Base-by-base conservation (phyloP, 352 stramenopile genomes). In the Plasmopara muralis region DNA sequence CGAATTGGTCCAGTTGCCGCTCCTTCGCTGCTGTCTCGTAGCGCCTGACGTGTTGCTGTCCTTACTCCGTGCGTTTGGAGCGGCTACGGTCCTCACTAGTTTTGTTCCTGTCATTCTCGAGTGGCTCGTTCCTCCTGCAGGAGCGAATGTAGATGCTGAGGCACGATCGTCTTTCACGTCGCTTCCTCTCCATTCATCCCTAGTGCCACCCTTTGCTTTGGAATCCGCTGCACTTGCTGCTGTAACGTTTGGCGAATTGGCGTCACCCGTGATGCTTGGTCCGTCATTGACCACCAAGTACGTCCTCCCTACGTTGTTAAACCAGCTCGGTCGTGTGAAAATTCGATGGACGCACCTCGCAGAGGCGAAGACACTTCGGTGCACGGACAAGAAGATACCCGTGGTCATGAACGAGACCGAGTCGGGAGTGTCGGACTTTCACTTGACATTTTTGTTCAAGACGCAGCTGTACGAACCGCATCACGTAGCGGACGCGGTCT, bases 91-190 rank as follows among this genome's bases (percentile, higher is more conserved):
- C 6, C 49, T 90, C 5, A 58, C 74, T 34, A 66, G 60, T 40
- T 74, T 90, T 49, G 39, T 90, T 6, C 82, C 79, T 6, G 64
- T 86, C 3, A 41, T 93, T 1, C 31, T 86, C 2, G 82, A 90
- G 39, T 93, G 82, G 82, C 47, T 88, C 3, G 62, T 72, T 3
- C 59, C 72, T 40, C 60, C 56, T 45, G 15, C 40, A 13, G n/a
- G 41, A 4, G 35, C 62, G 20, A 43, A 51, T 30, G 41, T 54
- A 0, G 58, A 60, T 5, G 28, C 16, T 9, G 8, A 58, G 16
- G 29, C 62, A 40, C 43, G 61, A 48, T 54, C 45, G 16, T 65
- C 55, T 10, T 37, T 63, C 20, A 68, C 52, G 16, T 45, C 52
- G 20, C n/a, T 35, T 2, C 60, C 52, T 34, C 39, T 50, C 45